Base-by-base conservation (phyloP, 352 stramenopile genomes). In the Phytopythium vexans region DNA sequence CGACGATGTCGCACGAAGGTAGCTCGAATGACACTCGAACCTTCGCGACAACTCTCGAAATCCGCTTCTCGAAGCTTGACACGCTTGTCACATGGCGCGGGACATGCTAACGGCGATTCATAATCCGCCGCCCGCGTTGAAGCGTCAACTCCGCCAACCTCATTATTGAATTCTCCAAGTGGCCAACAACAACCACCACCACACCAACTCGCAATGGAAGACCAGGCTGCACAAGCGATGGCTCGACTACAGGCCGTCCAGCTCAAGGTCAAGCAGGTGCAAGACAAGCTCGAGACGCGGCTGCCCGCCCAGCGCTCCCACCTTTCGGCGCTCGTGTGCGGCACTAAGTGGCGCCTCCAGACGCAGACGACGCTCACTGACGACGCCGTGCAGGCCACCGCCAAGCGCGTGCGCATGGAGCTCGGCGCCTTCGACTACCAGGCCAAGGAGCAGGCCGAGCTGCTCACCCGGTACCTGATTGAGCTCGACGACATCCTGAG, bases 401-500 rank as follows among this genome's bases (percentile, higher is more conserved):
- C 56, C n/a, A 86, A 83, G 59, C 66, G 73, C 38, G 43, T 72
- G n/a, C 72, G 70, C 9, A 58, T 74, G 49, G 71, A 86, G 47
- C 49, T 87, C 16, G 75, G 72, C 46, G 69, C 73, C 15, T 87
- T 84, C 48, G 72, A 85, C 58, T 86, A 86, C 62, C 64, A 66
- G 31, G 62, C 64, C 11, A 78, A 81, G 60, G 72, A 84, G 46
- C 78, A 85, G 55, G 68, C 62, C 15, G 78, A 89, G 64, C 60
- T 84, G 41, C 66, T 89, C 2, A 89, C 78, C 8, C 72, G 70
- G 3, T 60, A 74, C 32, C 55, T 89, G 38, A 68, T 70, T 35
- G 64, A 85, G 15, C 55, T 89, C 48, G 78, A 89, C 64, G 62
- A 77, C 27, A 72, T 89, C n/a, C 38, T 86, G 45, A 89, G 78